Evolutionary conservation across 2,329 filamentous ascomycete species (phyloP), one percentile per base, ranked within the genome.

Genomic region (Trichoderma sp.): DNA sequence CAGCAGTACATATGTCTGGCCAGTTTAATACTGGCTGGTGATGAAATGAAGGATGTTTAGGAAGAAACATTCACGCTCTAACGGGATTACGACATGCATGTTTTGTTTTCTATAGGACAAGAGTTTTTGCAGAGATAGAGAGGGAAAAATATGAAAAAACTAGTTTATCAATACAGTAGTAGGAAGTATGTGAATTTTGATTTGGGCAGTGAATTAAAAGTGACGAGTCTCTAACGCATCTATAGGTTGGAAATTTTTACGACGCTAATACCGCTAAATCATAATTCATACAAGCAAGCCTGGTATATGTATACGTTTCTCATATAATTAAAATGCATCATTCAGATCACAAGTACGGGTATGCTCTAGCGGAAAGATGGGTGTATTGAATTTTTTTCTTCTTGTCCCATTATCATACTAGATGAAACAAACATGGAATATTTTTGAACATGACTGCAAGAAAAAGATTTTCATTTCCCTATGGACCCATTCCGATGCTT

Each of bases 401-500:
- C 52, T 68, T 64, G 65, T 69, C 53, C 64, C 64, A 68, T 68
- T 70, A 72, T 69, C 52, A 63, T 71, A 66, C 52, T 71, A 68
- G 66, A 64, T 64, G 70, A 59, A 68, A 70, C 71, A 57, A 49
- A 70, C 72, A 70, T 74, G 59, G 73, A 77, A 67, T 76, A 35
- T 43, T 40, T 55, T 40, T 70, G 40, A 68, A 70, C 58, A 70
- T 68, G 47, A 76, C 76, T 74, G 77, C 76, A 76, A 73, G 75
- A 78, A 78, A 75, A 78, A 75, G 72, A 76, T 74, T 77, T 78
- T 76, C 71, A 78, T 79, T 79, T 68, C 78, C 78, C 75, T 78
- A 78, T 76, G 76, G 76, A 78, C 77, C 78, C 77, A 73, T 76
- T 75, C 78, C 77, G 77, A 79, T 79, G 77, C 76, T 78, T 74